A percentile compares a stretch with the other conserved stretches of the same genome.
These are phyloP conservation scores for Skeletonema menzelii DNA, from an alignment of 108 stramenopile species.

Conservation along the genomic window DNA sequence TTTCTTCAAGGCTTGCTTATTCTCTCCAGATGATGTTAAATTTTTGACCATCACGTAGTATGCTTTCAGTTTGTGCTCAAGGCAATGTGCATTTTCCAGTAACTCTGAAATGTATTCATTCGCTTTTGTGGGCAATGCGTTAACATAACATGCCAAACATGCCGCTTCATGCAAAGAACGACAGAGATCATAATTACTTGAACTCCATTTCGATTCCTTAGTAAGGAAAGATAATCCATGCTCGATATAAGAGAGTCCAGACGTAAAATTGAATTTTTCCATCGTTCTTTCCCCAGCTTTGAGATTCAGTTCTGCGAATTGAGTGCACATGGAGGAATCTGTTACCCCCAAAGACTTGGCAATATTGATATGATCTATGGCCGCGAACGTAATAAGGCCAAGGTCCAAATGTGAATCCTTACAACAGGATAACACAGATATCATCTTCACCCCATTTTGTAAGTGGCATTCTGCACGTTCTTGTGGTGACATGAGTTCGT, in stretches of 20 bases:
- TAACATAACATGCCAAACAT: neutral
- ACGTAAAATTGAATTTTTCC: neutral
- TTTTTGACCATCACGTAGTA: conserved; percentile 1
- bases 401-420: neutral
- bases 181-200: conserved; percentile 1
- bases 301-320: neutral
- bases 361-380: neutral
- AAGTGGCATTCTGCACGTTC: neutral
- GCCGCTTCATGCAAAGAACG: neutral
- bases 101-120: conserved; percentile 1
- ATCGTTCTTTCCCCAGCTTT: neutral
- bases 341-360: neutral
- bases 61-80: neutral
- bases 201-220: neutral
- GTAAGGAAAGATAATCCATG: neutral
- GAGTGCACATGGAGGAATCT: neutral
- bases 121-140: neutral
- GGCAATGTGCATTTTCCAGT: neutral
- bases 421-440: neutral
- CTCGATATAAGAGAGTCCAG: neutral
- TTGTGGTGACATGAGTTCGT: conserved; percentile 1
- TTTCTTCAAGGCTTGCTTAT: neutral
- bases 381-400: neutral
- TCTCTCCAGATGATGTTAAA: neutral
- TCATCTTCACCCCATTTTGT: neutral